phyloP scores from a whole-genome alignment of 2,329 filamentous ascomycete genomes.

The Tolypocladium amazonense region DNA sequence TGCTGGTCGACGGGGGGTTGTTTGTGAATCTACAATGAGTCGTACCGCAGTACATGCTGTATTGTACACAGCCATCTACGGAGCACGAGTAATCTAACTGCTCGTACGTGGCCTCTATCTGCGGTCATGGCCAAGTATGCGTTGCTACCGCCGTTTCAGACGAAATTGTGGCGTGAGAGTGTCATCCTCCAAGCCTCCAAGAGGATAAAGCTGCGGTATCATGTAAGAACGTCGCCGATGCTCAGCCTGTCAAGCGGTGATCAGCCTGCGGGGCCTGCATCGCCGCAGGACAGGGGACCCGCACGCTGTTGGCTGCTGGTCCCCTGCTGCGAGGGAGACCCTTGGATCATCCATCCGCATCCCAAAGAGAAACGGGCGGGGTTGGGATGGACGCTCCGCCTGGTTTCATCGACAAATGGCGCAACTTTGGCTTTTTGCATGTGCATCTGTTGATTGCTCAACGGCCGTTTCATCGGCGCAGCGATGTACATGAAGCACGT shows the following conservation, averaged over 20 bases:
- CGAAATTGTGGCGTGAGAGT: background rate
- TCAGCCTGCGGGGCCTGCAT: background rate
- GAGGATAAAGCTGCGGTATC: background rate
- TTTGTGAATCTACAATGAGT: conserved; percentile 80
- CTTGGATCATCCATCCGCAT: background rate
- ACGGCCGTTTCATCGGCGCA: background rate
- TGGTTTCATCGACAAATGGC: background rate
- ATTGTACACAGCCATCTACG: background rate
- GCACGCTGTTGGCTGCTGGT: background rate
- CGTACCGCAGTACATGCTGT: too few species aligned
- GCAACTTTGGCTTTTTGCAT: background rate
- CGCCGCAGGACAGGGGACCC: background rate
- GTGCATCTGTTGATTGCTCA: background rate
- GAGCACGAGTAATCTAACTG: background rate
- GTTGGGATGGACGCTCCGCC: background rate
- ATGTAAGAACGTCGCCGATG: background rate
- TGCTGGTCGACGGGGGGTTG: conserved; percentile 78
- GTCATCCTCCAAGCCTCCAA: background rate
- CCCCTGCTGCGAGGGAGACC: background rate
- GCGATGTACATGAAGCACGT: background rate
- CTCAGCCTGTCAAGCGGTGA: background rate
- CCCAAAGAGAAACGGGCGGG: background rate
- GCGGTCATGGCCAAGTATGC: background rate
- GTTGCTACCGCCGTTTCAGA: background rate
- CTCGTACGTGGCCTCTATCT: background rate